Percentiles rank a stretch among this genome's conserved stretches.
Evolutionary conservation across 2,329 filamentous ascomycete genomes (phyloP).

Genomic region (Cordyceps javanica): DNA sequence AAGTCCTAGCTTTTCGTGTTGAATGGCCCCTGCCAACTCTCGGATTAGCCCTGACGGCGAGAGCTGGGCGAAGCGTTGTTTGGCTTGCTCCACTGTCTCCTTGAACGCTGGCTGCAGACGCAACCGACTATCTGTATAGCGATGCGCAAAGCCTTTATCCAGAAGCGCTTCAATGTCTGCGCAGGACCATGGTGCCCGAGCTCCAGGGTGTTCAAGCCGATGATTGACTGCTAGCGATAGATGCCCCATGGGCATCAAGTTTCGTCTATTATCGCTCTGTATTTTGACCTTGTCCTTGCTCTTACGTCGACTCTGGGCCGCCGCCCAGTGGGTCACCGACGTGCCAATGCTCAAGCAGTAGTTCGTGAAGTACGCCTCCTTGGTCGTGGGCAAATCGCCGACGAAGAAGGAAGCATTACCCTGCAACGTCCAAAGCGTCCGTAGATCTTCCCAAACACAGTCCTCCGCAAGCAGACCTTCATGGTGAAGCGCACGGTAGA

Average conservation of each 20-base stretch:
- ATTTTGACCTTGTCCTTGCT: conserved; percentile 5
- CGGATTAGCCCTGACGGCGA: not conserved
- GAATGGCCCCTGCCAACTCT: not conserved
- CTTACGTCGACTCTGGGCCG: conserved; percentile 10
- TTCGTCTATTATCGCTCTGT: conserved; percentile 1
- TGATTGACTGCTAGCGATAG: not conserved
- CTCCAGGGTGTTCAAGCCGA: not conserved
- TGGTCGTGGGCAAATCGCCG: conserved; percentile 15
- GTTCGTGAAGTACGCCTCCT: conserved; percentile 20
- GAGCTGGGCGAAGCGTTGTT: not conserved
- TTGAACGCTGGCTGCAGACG: not conserved
- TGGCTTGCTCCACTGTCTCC: not conserved
- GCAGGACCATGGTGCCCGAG: not conserved
- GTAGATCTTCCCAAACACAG: conserved; percentile 15
- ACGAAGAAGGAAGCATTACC: conserved; percentile 19
- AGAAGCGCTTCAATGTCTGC: not conserved
- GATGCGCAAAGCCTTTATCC: not conserved
- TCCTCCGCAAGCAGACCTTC: conserved; percentile 15
- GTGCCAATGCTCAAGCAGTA: conserved; percentile 17
- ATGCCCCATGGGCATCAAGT: not conserved
- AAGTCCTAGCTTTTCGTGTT: not conserved
- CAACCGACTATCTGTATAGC: not conserved
- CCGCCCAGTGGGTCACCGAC: conserved; percentile 17
- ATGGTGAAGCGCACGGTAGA: conserved; percentile 20
- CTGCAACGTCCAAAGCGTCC: conserved; percentile 15